Evolutionary conservation across 225 moss, liverwort and hornwort genomes (phyloP).

Genomic region (Takakia lepidozioides): DNA sequence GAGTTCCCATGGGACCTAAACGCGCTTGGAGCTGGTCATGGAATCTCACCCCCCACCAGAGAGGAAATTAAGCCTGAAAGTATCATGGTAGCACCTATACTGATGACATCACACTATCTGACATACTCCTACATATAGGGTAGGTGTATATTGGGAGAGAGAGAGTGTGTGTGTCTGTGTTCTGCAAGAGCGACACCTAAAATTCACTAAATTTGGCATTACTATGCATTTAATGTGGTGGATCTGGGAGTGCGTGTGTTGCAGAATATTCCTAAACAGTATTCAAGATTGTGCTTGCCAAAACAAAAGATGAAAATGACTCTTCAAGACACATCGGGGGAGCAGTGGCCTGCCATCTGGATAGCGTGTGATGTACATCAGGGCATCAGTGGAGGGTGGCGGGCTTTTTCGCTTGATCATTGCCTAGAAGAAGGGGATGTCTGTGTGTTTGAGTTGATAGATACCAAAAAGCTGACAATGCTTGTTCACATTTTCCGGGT

Average conservation of each 20-base stretch:
- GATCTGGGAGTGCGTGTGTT: background rate
- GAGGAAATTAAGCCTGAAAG: too few relatives aligned
- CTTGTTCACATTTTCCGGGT: constrained; percentile 33
- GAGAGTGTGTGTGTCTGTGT: too few relatives aligned
- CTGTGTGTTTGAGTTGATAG: constrained; percentile 29
- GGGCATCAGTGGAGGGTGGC: constrained; percentile 24
- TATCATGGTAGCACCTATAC: too few relatives aligned
- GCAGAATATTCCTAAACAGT: constrained; percentile 23
- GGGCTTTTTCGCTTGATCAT: constrained; percentile 19
- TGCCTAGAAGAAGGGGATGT: constrained; percentile 38
- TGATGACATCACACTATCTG: too few relatives aligned
- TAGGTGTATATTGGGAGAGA: too few relatives aligned
- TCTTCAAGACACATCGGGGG: constrained; percentile 22
- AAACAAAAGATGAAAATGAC: constrained; percentile 7
- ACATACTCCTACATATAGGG: too few relatives aligned
- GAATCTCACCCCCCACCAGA: too few relatives aligned
- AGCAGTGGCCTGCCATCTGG: constrained; percentile 19
- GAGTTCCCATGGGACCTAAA: too few relatives aligned
- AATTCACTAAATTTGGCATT: too few relatives aligned
- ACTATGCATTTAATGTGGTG: background rate
- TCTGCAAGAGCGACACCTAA: too few relatives aligned
- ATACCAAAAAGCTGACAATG: constrained; percentile 9
- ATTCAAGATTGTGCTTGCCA: constrained; percentile 12
- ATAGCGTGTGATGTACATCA: constrained; percentile 12
- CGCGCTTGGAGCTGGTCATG: too few relatives aligned